Evolutionary conservation across 2,329 filamentous ascomycete genomes (phyloP), one percentile per base, ranked within the genome.

Genomic region (Xylaria sp.): DNA sequence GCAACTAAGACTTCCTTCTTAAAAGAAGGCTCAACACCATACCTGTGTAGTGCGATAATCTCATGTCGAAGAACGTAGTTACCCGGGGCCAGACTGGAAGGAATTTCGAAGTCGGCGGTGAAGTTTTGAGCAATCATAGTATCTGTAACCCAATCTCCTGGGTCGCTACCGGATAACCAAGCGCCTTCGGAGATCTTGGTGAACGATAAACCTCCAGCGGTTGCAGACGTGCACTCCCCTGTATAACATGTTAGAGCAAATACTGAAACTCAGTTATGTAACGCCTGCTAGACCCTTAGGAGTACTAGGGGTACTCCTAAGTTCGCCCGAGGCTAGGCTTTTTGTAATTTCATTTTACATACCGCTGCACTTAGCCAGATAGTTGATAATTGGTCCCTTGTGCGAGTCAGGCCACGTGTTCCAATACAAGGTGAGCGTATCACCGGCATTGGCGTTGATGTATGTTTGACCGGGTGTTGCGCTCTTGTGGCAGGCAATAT

Each of bases 61-160:
- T 86, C 84, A 72, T 85, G 82, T 37, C 84, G 82, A 46, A 86
- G 78, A 55, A 86, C 83, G 72, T 86, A 86, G 78, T 85, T 85
- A 20, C 84, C 84, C 7, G 82, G 72, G 3, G 78, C 80, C 44
- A 86, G 80, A 63, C 70, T 73, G 57, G 77, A 73, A 54, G 84
- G 84, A 66, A 86, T 82, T 39, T 77, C 81, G 25, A 84, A 77
- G 56, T 79, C 81, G 74, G 81, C 82, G 69, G 78, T 83, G 79
- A 83, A 84, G 79, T 85, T 85, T 75, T 82, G 81, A 62, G 78
- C 74, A 75, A 85, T 84, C 72, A 87, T 76, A 3, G 83, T 76
- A 71, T 81, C 79, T 28, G 78, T 76, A 7, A 72, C 75, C 80
- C 80, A 81, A 3, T 52, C 80, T 2, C 81, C 79, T 10, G 78